Percentiles rank a stretch among this genome's conserved stretches.
Conservation (phyloP, 495 filamentous ascomycete genomes). For the Hypoxylon lienhwacheense region DNA sequence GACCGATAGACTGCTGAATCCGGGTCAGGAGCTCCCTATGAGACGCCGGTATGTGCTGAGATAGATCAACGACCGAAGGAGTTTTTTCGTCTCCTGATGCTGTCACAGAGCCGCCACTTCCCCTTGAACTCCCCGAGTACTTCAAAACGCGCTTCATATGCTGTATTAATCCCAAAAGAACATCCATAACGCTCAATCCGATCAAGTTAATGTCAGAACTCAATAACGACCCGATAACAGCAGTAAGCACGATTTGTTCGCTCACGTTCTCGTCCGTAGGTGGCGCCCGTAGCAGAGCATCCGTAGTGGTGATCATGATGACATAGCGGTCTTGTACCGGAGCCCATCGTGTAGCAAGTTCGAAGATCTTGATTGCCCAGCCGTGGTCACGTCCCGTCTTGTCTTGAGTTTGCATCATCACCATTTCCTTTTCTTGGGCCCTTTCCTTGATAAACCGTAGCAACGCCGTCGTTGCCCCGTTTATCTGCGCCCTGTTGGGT, state of each 20-base stretch:
- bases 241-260: constrained; percentile 70
- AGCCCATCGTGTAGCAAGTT: constrained; percentile 76
- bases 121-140: constrained; percentile 54
- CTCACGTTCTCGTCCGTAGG: constrained; percentile 66
- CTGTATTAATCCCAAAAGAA: constrained; percentile 76
- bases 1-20: constrained; percentile 75
- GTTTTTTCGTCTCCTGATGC: constrained; percentile 27
- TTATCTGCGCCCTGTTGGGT: constrained; percentile 75
- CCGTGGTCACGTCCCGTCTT: constrained; percentile 49
- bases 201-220: constrained; percentile 89
- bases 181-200: constrained; percentile 89
- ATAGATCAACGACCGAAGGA: constrained; percentile 27
- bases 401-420: constrained; percentile 39
- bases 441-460: constrained; percentile 70
- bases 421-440: constrained; percentile 52
- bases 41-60: constrained; percentile 34
- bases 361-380: constrained; percentile 80
- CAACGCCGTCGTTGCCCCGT: constrained; percentile 67
- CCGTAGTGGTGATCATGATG: constrained; percentile 78
- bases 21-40: constrained; percentile 61
- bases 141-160: constrained; percentile 76
- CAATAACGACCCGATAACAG: constrained; percentile 76
- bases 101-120: constrained; percentile 36
- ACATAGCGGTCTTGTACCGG: constrained; percentile 90
- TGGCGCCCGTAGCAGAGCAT: constrained; percentile 64